Base-by-base conservation (phyloP, 2,329 filamentous ascomycete genomes). In the Pseudogymnoascus sp. region DNA sequence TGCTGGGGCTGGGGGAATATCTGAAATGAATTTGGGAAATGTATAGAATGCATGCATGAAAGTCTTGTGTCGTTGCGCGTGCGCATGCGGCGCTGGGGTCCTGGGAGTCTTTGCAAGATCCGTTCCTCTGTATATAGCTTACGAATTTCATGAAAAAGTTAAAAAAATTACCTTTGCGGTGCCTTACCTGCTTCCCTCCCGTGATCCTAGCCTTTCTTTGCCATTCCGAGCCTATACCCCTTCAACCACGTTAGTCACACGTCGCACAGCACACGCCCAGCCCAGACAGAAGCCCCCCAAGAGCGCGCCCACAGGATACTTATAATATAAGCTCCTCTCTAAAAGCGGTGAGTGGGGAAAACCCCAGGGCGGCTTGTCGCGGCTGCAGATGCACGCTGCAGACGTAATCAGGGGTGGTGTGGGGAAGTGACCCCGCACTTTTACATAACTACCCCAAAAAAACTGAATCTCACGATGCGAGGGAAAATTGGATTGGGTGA, bases 11-110 rank as follows among this genome's bases (percentile, higher is more conserved):
- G 43, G 25, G 25, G 43, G 43, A 50, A 50, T 50, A 50, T 50
- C 43, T 50, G 43, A 50, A 30, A 50, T 50, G 39, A 43, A 43
- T 25, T 28, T 11, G 41, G 22, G 43, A 50, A 50, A 50, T 50
- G 43, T 50, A 50, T 50, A 50, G 43, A 50, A 50, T 50, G 30
- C 30, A 32, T 32, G 43, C 43, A 50, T 50, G 25, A 50, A 50
- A 50, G 25, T 50, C 34, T 35, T 32, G 30, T 25, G 43, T 50
- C 22, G 22, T 22, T 28, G 43, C 43, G 43, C 43, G n/a, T 30
- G 43, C 43, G 43, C 7, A 25, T n/a, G 25, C n/a, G 25, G 25
- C 43, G 43, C 25, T 30, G 14, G 25, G 43, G 18, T 6, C 4
- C 18, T 12, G 38, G 25, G 12, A 12, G 12, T 47, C 41, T 47